These are phyloP conservation scores for Aspergillus alliaceus DNA, from an alignment of 2,329 filamentous ascomycete species.

Conservation along the genomic window DNA sequence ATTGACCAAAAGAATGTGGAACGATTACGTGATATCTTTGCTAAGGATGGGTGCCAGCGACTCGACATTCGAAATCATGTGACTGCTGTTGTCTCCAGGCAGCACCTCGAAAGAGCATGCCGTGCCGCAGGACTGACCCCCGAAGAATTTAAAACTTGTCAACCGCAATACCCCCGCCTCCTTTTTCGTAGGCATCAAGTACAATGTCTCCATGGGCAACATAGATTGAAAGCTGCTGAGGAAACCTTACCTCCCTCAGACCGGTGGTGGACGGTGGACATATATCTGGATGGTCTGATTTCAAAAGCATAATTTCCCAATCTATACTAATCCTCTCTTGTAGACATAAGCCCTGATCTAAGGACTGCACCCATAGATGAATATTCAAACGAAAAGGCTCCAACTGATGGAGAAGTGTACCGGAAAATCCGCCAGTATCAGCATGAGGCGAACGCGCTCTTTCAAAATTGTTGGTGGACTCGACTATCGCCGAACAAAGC, in stretches of 20 bases:
- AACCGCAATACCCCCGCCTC: neutral
- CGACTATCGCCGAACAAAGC: conserved; percentile 19
- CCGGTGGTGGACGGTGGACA: conserved; percentile 31
- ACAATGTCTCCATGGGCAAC: conserved; percentile 25
- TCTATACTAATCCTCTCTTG: conserved; percentile 3
- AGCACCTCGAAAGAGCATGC: neutral
- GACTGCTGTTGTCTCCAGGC: conserved; percentile 7
- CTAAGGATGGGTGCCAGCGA: conserved; percentile 19
- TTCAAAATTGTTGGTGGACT: conserved; percentile 16
- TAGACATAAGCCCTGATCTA: conserved; percentile 20
- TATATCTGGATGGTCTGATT: conserved; percentile 27
- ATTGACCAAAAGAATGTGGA: conserved; percentile 19
- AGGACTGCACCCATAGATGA: conserved; percentile 16
- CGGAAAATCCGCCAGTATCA: conserved; percentile 24
- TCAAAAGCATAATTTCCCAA: neutral
- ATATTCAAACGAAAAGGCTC: conserved; percentile 20
- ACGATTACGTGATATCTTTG: conserved; percentile 19
- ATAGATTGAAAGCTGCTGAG: conserved; percentile 22
- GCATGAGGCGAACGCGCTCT: conserved; percentile 17
- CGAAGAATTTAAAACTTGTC: neutral
- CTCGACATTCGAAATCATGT: conserved; percentile 22
- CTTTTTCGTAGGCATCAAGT: neutral
- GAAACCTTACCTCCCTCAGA: conserved; percentile 19
- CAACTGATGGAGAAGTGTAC: conserved; percentile 24
- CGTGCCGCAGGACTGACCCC: neutral